These are phyloP conservation scores for Colletotrichum noveboracense DNA, from an alignment of 2,329 filamentous ascomycete genomes.

Conservation along the genomic window DNA sequence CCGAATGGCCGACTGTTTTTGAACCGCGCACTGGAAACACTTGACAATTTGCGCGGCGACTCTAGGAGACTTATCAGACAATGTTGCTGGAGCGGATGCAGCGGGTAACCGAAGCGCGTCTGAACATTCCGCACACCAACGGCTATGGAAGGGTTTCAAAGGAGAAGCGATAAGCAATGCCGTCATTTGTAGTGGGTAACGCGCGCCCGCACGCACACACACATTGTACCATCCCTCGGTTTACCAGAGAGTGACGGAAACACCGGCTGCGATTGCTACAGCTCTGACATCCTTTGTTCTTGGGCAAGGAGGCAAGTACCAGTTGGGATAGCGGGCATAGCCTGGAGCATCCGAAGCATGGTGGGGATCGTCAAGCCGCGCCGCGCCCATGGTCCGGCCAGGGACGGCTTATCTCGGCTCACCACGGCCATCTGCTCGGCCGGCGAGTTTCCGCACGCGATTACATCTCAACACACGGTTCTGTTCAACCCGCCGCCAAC, in stretches of 20 bases:
- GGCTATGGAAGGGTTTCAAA: slow-evolving; percentile 21
- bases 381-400: slow-evolving; percentile 34
- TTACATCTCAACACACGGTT: slow-evolving; percentile 2
- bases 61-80: neutral
- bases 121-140: slow-evolving; percentile 16
- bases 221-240: neutral
- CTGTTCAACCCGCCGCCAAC: slow-evolving; percentile 20
- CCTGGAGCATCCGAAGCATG: slow-evolving; percentile 17
- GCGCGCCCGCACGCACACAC: neutral
- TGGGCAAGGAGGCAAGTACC: neutral
- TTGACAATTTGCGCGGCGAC: neutral
- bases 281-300: neutral
- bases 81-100: neutral
- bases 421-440: slow-evolving; percentile 15
- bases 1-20: neutral
- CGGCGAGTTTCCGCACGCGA: slow-evolving; percentile 25
- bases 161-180: neutral
- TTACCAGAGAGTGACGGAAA: slow-evolving; percentile 3
- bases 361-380: slow-evolving; percentile 9
- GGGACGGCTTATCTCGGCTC: slow-evolving; percentile 45
- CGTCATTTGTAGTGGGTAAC: neutral
- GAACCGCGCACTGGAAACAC: neutral
- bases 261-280: neutral
- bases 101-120: neutral
- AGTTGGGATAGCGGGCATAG: slow-evolving; percentile 7